Evolutionary conservation across 768 basidiomycete genomes (phyloP), one percentile per base, ranked within the genome.

Genomic region (Lepiota subincarnata): DNA sequence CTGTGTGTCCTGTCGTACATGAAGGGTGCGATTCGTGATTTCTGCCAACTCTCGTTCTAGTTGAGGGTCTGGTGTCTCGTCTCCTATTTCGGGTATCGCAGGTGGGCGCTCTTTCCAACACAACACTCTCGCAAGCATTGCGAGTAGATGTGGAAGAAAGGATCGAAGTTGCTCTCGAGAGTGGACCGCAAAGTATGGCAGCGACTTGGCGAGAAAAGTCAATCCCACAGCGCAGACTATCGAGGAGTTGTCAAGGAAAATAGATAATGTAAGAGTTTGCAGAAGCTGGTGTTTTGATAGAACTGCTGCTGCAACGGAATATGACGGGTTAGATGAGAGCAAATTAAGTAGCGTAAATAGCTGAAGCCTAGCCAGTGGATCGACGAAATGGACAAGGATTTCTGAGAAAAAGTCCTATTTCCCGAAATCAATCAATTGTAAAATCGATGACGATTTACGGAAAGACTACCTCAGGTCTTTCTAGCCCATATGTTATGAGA

Each of bases 211-310:
- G 18, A 92, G 63, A 12, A 86, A 71, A 1, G 78, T 81, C 47
- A 91, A 69, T 3, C 77, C 82, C 47, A 86, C 76, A 2, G 80
- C 81, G 59, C 84, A 86, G 22, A 80, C 71, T 0, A 86, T 89
- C 10, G 87, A 82, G 37, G 89, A 91, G 48, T 80, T 83, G 62
- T 93, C 91, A 58, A 92, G 70, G 24, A 85, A 68, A 20, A 92
- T 73, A 3, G 86, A 91, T 44, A 77, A 66, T 6, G 89, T 65
- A n/a, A 93, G 63, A 55, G 78, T 82, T 19, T 71, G 70, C 71
- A 88, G 79, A 48, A 92, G 74, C 11, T 80, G 76, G 61, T 89
- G 87, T 13, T 67, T 64, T 4, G 84, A 81, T 18, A 90, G 68
- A 20, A 80, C 69, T 35, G 67, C 60, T 13, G 80, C 75, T 13